phyloP scores from a whole-genome alignment of 176 grass and related monocot species.

The Oryza punctata region DNA sequence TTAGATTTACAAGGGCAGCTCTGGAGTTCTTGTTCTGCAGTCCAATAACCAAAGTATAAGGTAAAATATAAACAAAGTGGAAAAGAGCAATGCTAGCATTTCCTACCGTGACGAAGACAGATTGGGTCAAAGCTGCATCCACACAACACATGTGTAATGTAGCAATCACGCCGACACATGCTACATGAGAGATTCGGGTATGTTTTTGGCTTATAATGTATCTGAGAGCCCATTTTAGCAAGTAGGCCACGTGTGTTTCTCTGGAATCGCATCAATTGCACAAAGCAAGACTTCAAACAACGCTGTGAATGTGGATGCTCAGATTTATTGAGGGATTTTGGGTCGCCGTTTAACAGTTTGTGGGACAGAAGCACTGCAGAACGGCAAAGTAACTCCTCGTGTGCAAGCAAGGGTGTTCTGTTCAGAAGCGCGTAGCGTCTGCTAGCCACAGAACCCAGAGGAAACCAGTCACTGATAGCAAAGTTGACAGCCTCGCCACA shows the following conservation, averaged over 20 bases:
- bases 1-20: constrained; percentile 67
- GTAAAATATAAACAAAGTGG: background rate
- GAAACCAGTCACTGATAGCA: constrained; percentile 77
- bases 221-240: constrained; percentile 61
- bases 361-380: constrained; percentile 69
- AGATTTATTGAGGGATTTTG: constrained; percentile 31
- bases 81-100: constrained; percentile 16
- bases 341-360: constrained; percentile 36
- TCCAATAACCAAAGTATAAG: constrained; percentile 24
- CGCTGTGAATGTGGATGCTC: constrained; percentile 57
- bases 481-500: constrained; percentile 89
- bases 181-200: constrained; percentile 59
- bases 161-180: constrained; percentile 86
- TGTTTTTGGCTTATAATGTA: constrained; percentile 49
- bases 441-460: constrained; percentile 64
- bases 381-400: constrained; percentile 86
- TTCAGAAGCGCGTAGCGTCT: constrained; percentile 66
- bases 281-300: constrained; percentile 75
- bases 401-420: constrained; percentile 71
- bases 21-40: constrained; percentile 75
- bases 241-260: constrained; percentile 50
- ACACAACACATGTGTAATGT: constrained; percentile 71
- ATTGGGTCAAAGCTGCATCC: constrained; percentile 73
- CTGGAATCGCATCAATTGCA: constrained; percentile 73
- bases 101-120: constrained; percentile 91